Percentiles rank a stretch among this genome's conserved stretches.
These are phyloP conservation scores for Saturnispora dispora DNA, from an alignment of 805 yeast species.

Conservation along the genomic window DNA sequence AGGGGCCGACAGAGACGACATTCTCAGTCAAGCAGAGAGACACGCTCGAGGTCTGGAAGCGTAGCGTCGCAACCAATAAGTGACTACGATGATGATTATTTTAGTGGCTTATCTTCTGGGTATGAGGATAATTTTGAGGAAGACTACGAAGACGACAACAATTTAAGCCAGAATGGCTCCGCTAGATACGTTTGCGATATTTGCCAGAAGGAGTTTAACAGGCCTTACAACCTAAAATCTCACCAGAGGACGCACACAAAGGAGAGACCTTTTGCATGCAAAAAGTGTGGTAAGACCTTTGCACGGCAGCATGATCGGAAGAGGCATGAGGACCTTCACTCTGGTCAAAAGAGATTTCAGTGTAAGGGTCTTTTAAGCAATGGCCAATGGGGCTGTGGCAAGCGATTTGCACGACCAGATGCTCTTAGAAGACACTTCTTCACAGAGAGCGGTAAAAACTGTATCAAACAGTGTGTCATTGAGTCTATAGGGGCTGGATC, in stretches of 20 bases:
- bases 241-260: slow-evolving; percentile 82
- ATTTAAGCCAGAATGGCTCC: slow-evolving; percentile 22
- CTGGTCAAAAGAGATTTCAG: slow-evolving; percentile 66
- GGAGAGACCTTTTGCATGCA: slow-evolving; percentile 50
- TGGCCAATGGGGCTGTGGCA: slow-evolving; percentile 69
- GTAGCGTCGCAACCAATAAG: not conserved
- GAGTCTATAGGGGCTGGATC: slow-evolving; percentile 1
- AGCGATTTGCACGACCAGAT: slow-evolving; percentile 70
- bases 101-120: slow-evolving; percentile 1
- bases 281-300: slow-evolving; percentile 27
- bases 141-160: slow-evolving; percentile 35
- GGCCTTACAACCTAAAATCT: slow-evolving; percentile 73
- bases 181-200: slow-evolving; percentile 31
- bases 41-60: not conserved
- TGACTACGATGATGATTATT: slow-evolving; percentile 1
- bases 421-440: slow-evolving; percentile 72
- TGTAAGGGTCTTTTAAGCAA: slow-evolving; percentile 56
- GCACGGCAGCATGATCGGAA: slow-evolving; percentile 8
- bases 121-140: slow-evolving; percentile 10
- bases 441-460: slow-evolving; percentile 68
- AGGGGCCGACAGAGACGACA: slow-evolving; percentile 6
- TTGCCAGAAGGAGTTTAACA: slow-evolving; percentile 41
- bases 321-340: slow-evolving; percentile 40
- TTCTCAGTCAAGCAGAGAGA: not conserved
- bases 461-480: slow-evolving; percentile 59